A percentile compares a stretch with the other conserved stretches of the same genome.
phyloP scores from a whole-genome alignment of 805 yeast species.

The Cyberlindnera euphorbiae region DNA sequence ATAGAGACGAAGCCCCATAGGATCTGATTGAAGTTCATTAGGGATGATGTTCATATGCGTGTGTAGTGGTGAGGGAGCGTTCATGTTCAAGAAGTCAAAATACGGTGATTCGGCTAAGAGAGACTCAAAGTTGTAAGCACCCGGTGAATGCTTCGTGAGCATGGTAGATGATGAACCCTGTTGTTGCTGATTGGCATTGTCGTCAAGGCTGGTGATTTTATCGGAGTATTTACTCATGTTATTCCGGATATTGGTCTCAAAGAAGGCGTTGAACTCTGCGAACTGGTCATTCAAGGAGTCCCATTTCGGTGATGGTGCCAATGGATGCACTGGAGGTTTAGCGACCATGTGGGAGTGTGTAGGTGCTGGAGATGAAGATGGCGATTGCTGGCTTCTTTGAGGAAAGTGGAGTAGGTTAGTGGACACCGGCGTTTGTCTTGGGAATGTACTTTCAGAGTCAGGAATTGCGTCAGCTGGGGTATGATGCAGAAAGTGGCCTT shows the following conservation, averaged over 20 bases:
- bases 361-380: conserved; percentile 3
- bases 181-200: background rate
- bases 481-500: background rate
- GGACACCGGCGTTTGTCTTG: conserved; percentile 22
- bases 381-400: conserved; percentile 6
- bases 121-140: conserved; percentile 6
- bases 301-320: conserved; percentile 13
- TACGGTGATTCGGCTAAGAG: conserved; percentile 8
- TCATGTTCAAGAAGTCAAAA: conserved; percentile 14
- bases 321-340: background rate
- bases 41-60: conserved; percentile 15
- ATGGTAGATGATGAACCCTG: conserved; percentile 1
- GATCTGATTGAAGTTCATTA: conserved; percentile 31
- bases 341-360: no score
- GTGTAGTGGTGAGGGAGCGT: conserved; percentile 14
- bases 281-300: conserved; percentile 8
- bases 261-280: conserved; percentile 21
- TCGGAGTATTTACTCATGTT: conserved; percentile 14
- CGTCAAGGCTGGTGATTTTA: conserved; percentile 16
- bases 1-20: conserved; percentile 38
- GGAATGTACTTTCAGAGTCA: conserved; percentile 10
- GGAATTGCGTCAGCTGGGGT: conserved; percentile 13
- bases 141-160: conserved; percentile 1
- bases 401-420: conserved; percentile 18
- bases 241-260: conserved; percentile 23